Base-by-base conservation (phyloP, 805 yeast genomes). In the Hanseniaspora occidentalis region DNA sequence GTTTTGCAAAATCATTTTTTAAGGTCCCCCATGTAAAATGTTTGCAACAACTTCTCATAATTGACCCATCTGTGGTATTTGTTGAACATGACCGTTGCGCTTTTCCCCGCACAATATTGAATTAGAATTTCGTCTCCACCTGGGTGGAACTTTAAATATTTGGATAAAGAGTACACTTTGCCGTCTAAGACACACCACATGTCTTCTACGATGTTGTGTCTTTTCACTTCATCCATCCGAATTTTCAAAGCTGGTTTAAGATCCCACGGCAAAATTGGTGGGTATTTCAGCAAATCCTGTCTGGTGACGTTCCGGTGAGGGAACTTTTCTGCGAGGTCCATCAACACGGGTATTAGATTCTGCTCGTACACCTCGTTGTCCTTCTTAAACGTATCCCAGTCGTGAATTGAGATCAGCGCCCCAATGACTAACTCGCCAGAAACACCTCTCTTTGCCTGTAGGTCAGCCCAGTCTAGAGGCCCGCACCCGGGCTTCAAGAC, bases 131-230 rank as follows among this genome's bases (percentile, higher is more conserved):
- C 75, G 3, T 67, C 76, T 2, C 98, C 98, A 26, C 98, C 98
- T 0, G 98, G 98, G 50, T 89, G 98, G 57, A 77, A 92, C 41
- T 73, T 65, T 26, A 92, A 54, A 57, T 92, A 89, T 10, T 81
- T 77, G 1, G 96, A 77, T n/a, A 89, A 66, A 52, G 88, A 84
- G 63, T 83, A 89, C 2, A 89, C 94, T 50, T 75, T 80, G 3
- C 86, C 84, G 35, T 74, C 75, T 6, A 89, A 68, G 25, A 75
- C 75, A 3, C 92, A 80, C 97, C 97, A 89, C 43, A 83, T 83
- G 53, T 92, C 95, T 0, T 70, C 71, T n/a, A 44, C 46, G 0
- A 67, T 56, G 16, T 64, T 67, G 57, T 89, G 96, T 37, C 58
- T 64, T 34, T 62, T 60, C 41, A 88, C 62, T 49, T 81, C 80